Percentiles rank a stretch among this genome's conserved stretches.
Conservation (phyloP, 179 eudicot genomes). For the Nepenthes alata region DNA sequence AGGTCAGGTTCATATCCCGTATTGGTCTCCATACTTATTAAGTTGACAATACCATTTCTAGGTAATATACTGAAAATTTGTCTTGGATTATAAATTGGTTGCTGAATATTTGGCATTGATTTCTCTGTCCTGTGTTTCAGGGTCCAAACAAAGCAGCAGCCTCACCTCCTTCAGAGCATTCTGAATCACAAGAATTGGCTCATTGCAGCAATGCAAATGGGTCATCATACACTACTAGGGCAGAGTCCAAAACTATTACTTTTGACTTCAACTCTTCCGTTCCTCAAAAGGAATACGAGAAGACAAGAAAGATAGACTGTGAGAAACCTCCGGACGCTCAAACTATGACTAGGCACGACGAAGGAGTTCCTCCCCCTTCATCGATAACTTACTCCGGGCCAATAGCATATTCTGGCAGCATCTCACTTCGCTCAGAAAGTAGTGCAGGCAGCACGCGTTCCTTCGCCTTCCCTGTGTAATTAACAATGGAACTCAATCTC, state of each 20-base stretch:
- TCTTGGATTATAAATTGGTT: neutral
- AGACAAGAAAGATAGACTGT: conserved; percentile 6
- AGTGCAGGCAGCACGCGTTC: conserved; percentile 80
- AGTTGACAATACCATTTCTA: neutral
- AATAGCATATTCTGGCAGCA: conserved; percentile 38
- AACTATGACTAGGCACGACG: conserved; percentile 15
- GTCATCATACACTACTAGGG: neutral
- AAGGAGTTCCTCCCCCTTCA: conserved; percentile 20
- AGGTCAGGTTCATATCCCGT: too few species aligned
- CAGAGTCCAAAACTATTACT: conserved; percentile 41
- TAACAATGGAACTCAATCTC: conserved; percentile 3
- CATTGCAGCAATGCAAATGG: too few species aligned
- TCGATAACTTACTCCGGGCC: conserved; percentile 48
- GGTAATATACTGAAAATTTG: neutral
- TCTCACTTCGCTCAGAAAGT: conserved; percentile 79
- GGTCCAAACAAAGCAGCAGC: neutral
- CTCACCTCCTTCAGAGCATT: neutral
- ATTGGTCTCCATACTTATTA: too few species aligned
- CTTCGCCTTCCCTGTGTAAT: conserved; percentile 92
- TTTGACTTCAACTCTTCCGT: conserved; percentile 44
- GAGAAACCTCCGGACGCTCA: conserved; percentile 13
- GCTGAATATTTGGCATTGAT: neutral
- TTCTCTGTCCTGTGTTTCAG: neutral
- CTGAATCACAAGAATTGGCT: neutral
- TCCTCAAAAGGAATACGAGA: conserved; percentile 12